phyloP scores from a whole-genome alignment of 495 filamentous ascomycete species.

The Penicillium tannophilum region DNA sequence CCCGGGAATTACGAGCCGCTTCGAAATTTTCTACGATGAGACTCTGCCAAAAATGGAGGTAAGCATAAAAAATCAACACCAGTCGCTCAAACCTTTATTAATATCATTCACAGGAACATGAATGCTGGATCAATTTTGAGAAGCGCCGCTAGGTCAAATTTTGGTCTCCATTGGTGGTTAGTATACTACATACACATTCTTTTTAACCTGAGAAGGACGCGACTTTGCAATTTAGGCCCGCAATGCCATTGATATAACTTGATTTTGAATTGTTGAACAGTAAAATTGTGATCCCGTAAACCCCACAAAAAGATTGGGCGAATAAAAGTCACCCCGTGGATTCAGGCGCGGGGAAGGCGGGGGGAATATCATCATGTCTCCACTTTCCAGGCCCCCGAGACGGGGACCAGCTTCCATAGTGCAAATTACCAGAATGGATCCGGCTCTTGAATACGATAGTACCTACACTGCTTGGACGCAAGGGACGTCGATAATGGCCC shows the following conservation, averaged over 20 bases:
- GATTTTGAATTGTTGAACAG: no score
- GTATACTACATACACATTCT: no score
- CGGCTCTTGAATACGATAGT: not conserved
- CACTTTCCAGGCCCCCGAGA: not conserved
- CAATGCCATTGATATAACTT: no score
- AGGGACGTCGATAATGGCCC: slow-evolving; percentile 3
- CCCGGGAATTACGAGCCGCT: slow-evolving; percentile 39
- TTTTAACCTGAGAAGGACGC: no score
- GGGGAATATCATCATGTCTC: not conserved
- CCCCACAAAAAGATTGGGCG: no score
- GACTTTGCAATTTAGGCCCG: no score
- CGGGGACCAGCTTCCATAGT: not conserved
- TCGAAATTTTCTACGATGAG: slow-evolving; percentile 47
- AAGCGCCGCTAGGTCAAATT: not conserved
- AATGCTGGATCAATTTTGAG: slow-evolving; percentile 9
- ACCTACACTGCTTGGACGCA: not conserved
- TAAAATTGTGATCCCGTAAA: no score
- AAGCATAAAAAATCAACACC: not conserved
- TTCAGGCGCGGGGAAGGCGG: not conserved
- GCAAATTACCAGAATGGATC: not conserved
- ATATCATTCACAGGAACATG: slow-evolving; percentile 7
- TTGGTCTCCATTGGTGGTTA: no score
- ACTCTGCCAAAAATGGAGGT: slow-evolving; percentile 7
- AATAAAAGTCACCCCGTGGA: no score
- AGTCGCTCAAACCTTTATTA: not conserved